These are phyloP conservation scores for Rhexocercosporidium sp. DNA, from an alignment of 2,329 filamentous ascomycete species.

Conservation along the genomic window DNA sequence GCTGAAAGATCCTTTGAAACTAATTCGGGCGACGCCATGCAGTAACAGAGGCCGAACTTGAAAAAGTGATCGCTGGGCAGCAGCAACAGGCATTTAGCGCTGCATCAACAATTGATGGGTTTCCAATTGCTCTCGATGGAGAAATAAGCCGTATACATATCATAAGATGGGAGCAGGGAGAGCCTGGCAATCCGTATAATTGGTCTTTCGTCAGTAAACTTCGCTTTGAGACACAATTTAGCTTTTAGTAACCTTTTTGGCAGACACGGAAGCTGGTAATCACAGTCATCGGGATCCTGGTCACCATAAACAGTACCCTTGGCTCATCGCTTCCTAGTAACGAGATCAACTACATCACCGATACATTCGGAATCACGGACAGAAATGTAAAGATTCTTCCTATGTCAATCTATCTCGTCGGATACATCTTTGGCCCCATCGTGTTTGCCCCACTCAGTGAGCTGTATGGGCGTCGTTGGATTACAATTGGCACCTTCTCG, in stretches of 20 bases:
- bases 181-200: slow-evolving; percentile 1
- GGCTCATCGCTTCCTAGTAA: slow-evolving; percentile 9
- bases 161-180: not conserved
- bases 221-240: not conserved
- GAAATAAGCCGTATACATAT: not conserved
- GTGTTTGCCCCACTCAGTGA: slow-evolving; percentile 68
- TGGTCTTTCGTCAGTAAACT: not conserved
- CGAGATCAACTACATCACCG: not conserved
- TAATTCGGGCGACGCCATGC: not conserved
- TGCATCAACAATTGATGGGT: not conserved
- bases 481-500: slow-evolving; percentile 52
- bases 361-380: not conserved
- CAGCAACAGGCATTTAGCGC: not conserved
- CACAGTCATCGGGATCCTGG: not conserved
- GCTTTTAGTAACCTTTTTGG: not conserved
- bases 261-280: slow-evolving; percentile 18
- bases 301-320: not conserved
- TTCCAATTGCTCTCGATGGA: not conserved
- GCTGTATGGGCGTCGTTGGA: slow-evolving; percentile 60
- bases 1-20: not conserved
- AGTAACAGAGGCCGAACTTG: not conserved
- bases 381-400: slow-evolving; percentile 1
- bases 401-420: slow-evolving; percentile 6
- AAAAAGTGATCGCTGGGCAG: not conserved
- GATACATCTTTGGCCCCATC: slow-evolving; percentile 50